Evolutionary conservation across 106 monocot species (phyloP).

Genomic region (Alisma plantagoaquatica): DNA sequence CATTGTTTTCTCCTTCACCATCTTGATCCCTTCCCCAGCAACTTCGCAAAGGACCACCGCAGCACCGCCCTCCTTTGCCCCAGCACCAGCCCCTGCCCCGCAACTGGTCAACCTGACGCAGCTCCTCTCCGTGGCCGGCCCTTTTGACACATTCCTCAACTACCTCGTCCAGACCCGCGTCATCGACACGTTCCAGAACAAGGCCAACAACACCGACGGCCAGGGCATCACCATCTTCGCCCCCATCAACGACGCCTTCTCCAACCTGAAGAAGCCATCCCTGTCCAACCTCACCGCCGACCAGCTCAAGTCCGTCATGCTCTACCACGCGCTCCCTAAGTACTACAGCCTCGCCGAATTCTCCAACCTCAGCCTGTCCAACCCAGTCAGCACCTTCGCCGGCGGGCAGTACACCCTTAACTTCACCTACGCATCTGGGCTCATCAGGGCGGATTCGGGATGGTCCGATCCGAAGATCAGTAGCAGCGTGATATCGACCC

Average conservation of each 20-base stretch:
- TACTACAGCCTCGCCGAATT: conserved; percentile 85
- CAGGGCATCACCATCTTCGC: conserved; percentile 89
- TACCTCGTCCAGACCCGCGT: conserved; percentile 58
- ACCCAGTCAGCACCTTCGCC: conserved; percentile 56
- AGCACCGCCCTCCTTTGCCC: conserved; percentile 30
- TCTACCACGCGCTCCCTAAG: conserved; percentile 73
- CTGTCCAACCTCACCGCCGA: conserved; percentile 65
- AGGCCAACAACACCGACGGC: conserved; percentile 71
- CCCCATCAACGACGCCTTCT: conserved; percentile 71
- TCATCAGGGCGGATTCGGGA: conserved; percentile 35
- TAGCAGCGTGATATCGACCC: conserved; percentile 77
- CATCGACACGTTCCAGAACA: conserved; percentile 75
- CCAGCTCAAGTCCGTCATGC: conserved; percentile 73
- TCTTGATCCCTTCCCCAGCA: conserved; percentile 17
- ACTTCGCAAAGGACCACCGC: conserved; percentile 25
- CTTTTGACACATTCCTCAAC: conserved; percentile 75
- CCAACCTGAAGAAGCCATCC: conserved; percentile 42
- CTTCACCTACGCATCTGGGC: conserved; percentile 46
- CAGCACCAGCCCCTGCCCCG: conserved; percentile 65
- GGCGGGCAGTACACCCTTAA: conserved; percentile 68
- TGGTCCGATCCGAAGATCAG: conserved; percentile 72
- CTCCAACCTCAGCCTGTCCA: conserved; percentile 45
- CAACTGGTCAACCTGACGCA: conserved; percentile 51
- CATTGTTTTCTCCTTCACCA: conserved; percentile 23
- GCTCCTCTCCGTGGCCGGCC: conserved; percentile 64